A percentile compares a stretch with the other conserved stretches of the same genome.
Evolutionary conservation across 768 basidiomycete species (phyloP).

Genomic region (Tulasnella calospora): DNA sequence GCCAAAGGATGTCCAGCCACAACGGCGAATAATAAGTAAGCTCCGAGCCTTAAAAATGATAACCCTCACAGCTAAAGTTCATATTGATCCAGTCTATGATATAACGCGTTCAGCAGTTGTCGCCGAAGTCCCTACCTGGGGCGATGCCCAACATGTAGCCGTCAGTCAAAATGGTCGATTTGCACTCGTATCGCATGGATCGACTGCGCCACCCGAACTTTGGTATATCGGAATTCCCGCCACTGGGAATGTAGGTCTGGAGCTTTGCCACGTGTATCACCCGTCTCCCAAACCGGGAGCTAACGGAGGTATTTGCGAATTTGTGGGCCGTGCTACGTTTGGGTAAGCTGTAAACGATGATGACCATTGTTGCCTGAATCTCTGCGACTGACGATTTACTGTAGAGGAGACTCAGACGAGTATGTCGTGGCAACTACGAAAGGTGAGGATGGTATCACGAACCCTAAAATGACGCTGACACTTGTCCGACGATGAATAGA

Average conservation of each 20-base stretch:
- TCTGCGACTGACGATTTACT: neutral
- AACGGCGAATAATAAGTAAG: constrained; percentile 63
- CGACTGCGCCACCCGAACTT: constrained; percentile 71
- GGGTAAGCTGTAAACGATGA: constrained; percentile 37
- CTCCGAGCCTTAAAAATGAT: neutral
- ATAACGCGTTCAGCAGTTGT: constrained; percentile 57
- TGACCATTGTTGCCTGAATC: neutral
- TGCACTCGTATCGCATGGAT: constrained; percentile 68
- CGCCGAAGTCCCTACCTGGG: constrained; percentile 67
- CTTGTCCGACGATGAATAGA: constrained; percentile 35
- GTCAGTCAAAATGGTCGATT: constrained; percentile 55
- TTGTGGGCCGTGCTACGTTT: constrained; percentile 77
- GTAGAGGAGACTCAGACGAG: constrained; percentile 61
- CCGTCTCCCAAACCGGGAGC: constrained; percentile 62
- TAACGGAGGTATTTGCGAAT: constrained; percentile 62
- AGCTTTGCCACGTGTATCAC: neutral
- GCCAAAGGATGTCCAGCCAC: constrained; percentile 63
- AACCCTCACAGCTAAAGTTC: neutral
- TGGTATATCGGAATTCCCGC: constrained; percentile 59
- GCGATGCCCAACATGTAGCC: constrained; percentile 67
- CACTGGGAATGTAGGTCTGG: neutral
- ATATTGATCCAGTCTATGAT: constrained; percentile 53
- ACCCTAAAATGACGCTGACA: neutral
- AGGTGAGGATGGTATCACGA: constrained; percentile 32
- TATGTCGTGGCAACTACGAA: constrained; percentile 73